Conservation (phyloP, 805 yeast species). For the Candida bentonensis region DNA sequence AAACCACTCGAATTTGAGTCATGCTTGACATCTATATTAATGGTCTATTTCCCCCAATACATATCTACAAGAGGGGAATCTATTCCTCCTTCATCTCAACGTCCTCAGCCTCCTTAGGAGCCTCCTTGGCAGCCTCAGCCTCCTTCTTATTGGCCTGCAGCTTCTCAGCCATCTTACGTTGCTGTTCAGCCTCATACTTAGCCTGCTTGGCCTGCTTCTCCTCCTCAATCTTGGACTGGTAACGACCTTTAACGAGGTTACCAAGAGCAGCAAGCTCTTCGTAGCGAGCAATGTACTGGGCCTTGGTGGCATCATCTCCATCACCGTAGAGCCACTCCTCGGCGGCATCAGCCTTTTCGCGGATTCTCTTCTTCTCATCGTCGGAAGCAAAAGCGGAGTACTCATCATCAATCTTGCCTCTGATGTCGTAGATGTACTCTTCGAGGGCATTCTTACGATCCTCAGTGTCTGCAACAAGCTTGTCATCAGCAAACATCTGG, state of each 20-base stretch:
- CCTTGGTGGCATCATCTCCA: conserved; percentile 93
- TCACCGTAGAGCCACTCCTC: conserved; percentile 99
- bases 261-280: conserved; percentile 94
- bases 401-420: conserved; percentile 91
- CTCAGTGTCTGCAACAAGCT: conserved; percentile 95
- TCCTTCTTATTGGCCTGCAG: conserved; percentile 67
- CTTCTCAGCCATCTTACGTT: conserved; percentile 71
- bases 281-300: conserved; percentile 91
- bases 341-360: conserved; percentile 61
- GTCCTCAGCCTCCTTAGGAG: conserved; percentile 17
- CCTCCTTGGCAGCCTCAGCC: conserved; percentile 23
- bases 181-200: conserved; percentile 76
- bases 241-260: conserved; percentile 91
- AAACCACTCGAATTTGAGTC: too few relatives aligned
- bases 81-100: conserved; percentile 4
- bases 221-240: conserved; percentile 87
- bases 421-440: conserved; percentile 94
- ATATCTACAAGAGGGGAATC: too few relatives aligned
- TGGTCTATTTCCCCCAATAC: too few relatives aligned
- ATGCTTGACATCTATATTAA: too few relatives aligned
- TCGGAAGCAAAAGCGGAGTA: conserved; percentile 81
- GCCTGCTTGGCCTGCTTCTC: conserved; percentile 78
- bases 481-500: conserved; percentile 76
- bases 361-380: conserved; percentile 72
- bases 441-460: conserved; percentile 96